phyloP scores from a whole-genome alignment of 768 basidiomycete genomes.

The Suillus brevipes region DNA sequence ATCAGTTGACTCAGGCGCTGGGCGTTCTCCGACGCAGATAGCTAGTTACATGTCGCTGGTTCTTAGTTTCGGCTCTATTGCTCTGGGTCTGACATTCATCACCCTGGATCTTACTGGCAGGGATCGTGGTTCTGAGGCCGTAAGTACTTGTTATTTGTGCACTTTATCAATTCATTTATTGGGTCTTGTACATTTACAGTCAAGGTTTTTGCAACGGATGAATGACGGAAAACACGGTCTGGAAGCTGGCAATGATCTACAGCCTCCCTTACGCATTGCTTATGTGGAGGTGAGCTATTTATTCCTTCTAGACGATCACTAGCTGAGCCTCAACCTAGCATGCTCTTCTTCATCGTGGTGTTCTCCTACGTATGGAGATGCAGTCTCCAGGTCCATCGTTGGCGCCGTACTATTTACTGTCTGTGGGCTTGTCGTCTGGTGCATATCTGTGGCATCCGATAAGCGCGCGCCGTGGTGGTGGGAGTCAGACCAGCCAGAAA shows the following conservation, averaged over 20 bases:
- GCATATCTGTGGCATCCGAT: conserved; percentile 31
- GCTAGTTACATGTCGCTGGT: conserved; percentile 43
- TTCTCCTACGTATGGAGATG: conserved; percentile 18
- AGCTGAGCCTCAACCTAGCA: conserved; percentile 3
- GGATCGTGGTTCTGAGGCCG: conserved; percentile 18
- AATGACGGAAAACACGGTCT: conserved; percentile 34
- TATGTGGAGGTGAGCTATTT: conserved; percentile 49
- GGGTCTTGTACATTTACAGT: neutral
- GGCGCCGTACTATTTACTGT: conserved; percentile 32
- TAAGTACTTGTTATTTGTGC: conserved; percentile 5
- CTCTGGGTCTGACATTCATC: conserved; percentile 38
- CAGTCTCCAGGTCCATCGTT: conserved; percentile 25
- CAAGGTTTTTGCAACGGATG: conserved; percentile 17
- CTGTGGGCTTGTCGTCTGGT: conserved; percentile 42
- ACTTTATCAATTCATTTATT: neutral
- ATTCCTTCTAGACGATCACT: neutral
- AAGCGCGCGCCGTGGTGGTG: conserved; percentile 18
- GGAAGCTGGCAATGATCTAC: conserved; percentile 49
- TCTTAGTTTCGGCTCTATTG: conserved; percentile 36
- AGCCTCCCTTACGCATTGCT: conserved; percentile 51
- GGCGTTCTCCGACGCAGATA: conserved; percentile 35
- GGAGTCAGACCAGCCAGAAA: conserved; percentile 11
- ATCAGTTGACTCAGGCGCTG: conserved; percentile 30
- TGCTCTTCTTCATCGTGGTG: conserved; percentile 16
- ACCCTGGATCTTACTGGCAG: conserved; percentile 37